Percentiles rank a stretch among this genome's conserved stretches.
These are phyloP conservation scores for Puya raimondii DNA, from an alignment of 176 grass and related monocot genomes.

Conservation along the genomic window DNA sequence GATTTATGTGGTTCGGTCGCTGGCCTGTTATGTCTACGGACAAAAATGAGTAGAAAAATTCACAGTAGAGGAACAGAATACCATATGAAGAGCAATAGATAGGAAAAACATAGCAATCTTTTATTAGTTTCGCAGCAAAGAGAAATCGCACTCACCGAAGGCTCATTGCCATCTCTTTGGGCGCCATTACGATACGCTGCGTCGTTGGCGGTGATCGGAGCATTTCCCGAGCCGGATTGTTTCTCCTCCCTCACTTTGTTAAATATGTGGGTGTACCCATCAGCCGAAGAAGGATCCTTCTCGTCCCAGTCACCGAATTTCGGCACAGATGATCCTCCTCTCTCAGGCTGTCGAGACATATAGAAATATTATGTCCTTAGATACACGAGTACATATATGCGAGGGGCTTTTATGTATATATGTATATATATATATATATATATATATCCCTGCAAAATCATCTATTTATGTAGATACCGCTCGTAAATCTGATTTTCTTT, in stretches of 20 bases:
- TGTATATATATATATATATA: too few relatives aligned
- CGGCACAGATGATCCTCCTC: slow-evolving; percentile 57
- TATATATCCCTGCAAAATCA: not conserved
- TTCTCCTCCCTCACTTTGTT: slow-evolving; percentile 73
- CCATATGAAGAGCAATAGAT: too few relatives aligned
- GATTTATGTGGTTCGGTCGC: too few relatives aligned
- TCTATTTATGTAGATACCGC: too few relatives aligned
- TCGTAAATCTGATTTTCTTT: too few relatives aligned
- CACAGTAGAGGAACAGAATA: too few relatives aligned
- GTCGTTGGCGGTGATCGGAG: slow-evolving; percentile 19
- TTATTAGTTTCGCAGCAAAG: too few relatives aligned
- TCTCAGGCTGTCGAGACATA: slow-evolving; percentile 46
- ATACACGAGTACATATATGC: not conserved
- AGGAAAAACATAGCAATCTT: too few relatives aligned
- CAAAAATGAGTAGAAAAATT: too few relatives aligned
- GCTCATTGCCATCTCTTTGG: slow-evolving; percentile 38
- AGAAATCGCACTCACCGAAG: slow-evolving; percentile 32
- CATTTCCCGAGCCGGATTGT: slow-evolving; percentile 28
- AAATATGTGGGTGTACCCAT: slow-evolving; percentile 83
- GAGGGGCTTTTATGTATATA: too few relatives aligned
- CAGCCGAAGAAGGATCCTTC: slow-evolving; percentile 67
- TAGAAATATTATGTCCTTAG: not conserved
- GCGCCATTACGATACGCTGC: slow-evolving; percentile 26
- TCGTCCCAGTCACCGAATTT: slow-evolving; percentile 95
- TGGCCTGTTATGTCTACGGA: too few relatives aligned